Base-by-base conservation (phyloP, 148 eudicot genomes). In the Amaranthus palmeri region DNA sequence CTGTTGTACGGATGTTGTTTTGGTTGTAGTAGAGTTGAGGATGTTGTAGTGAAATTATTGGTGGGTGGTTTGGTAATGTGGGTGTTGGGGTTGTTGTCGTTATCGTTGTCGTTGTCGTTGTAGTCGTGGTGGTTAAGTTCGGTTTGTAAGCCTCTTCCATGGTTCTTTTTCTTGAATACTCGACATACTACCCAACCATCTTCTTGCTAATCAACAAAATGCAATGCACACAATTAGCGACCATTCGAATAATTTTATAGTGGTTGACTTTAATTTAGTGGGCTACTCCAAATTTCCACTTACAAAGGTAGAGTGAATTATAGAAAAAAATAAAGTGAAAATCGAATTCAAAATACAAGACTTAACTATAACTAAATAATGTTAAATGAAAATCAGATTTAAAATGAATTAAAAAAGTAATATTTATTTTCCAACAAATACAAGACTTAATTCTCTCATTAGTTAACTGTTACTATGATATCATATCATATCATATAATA, bases 161-260 rank as follows among this genome's bases (percentile, higher is more conserved):
- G 85, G 36, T 78, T 87, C 77, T 84, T 90, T 84, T 92, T 90
- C 87, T 76, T 84, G 85, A 92, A 92, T 18, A 92, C 97, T 61
- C 96, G 77, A 69, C 97, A 92, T 6, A 92, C 88, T 25, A 92
- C 97, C 97, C 97, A 92, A 0, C 97, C 97, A 66, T 88, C 96
- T 76, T 92, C 96, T 85, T 90, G 92, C 80, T 85, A 51, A 60
- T 49, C 53, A 61, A 70, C 46, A 48, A 7, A 1, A 58, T 18
- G 17, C 5, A 42, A 50, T 2, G 43, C 4, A 6, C 11, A 43
- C 9, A 3, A 54, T 55, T 51, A 41, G 18, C n/a, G 44, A 52
- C 10, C 1, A 62, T 42, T 10, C 6, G 18, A 56, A 56, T 56
- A 56, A 5, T 25, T n/a, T 10, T 56, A 56, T 56, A n/a, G 41